Base-by-base conservation (phyloP, 2,329 filamentous ascomycete species). In the Fusarium sp. region DNA sequence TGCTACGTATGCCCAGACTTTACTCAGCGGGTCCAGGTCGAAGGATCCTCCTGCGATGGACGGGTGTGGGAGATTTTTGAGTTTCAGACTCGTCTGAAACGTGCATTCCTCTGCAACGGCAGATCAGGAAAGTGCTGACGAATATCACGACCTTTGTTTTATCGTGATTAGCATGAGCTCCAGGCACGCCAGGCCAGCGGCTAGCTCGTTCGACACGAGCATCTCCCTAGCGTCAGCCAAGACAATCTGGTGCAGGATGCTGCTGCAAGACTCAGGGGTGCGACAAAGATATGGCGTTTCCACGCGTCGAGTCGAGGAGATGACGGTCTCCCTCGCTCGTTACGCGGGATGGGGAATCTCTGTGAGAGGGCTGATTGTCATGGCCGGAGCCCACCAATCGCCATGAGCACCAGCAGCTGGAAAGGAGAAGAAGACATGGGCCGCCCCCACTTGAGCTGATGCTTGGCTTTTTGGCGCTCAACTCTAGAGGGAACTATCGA, bases 31-130 rank as follows among this genome's bases (percentile, higher is more conserved):
- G 48, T 52, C 48, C 16, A 27, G 6, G 48, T 27, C 27, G 54
- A n/a, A 37, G 29, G 31, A 59, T 59, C 56, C 56, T 56, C 37
- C 20, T 45, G 13, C 14, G 43, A 48, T 48, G 61, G 39, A 24
- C 31, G 50, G 31, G 22, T 48, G 56, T 58, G 56, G 56, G 56
- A 58, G 56, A 52, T 52, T 52, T 48, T 48, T 63, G 29, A 60
- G 72, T 74, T 74, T 75, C 72, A 72, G 65, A 74, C 56, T 11
- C 8, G 41, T 74, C 65, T 69, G 72, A 74, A 74, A 74, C 71
- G 27, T 61, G 60, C 39, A 61, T 60, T 66, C 45, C 41, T 62
- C 24, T 48, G 54, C 33, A 71, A 39, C 41, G 3, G 61, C 65
- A 62, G 31, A 68, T 65, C 13, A 37, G 67, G 56, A 60, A 63